Percentiles rank a stretch among this genome's conserved stretches.
These are phyloP conservation scores for Podaxis rugospora DNA, from an alignment of 768 basidiomycete genomes.

Conservation along the genomic window DNA sequence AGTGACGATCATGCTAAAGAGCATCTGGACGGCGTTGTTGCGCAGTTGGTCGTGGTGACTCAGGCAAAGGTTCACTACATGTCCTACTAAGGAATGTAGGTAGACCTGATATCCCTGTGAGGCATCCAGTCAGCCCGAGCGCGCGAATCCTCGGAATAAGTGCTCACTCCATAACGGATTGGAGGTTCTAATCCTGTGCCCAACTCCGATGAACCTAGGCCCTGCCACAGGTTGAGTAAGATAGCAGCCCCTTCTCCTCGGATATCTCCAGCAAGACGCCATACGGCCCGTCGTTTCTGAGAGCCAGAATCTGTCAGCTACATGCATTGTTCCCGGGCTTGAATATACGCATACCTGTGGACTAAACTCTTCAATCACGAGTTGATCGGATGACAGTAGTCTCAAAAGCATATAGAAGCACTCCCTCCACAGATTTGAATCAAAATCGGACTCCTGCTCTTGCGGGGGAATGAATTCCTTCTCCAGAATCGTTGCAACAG, in stretches of 20 bases:
- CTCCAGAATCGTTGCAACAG: conserved; percentile 72
- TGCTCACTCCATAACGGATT: conserved; percentile 67
- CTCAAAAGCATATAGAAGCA: conserved; percentile 79
- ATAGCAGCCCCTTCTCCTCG: conserved; percentile 87
- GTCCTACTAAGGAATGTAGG: conserved; percentile 80
- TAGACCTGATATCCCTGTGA: conserved; percentile 78
- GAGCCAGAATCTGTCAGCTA: neutral
- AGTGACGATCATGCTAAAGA: conserved; percentile 93
- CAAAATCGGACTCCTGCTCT: conserved; percentile 61
- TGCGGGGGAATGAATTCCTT: conserved; percentile 75
- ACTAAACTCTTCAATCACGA: conserved; percentile 92
- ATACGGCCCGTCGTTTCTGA: conserved; percentile 91
- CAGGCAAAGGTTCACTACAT: conserved; percentile 87
- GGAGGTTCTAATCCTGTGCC: conserved; percentile 45
- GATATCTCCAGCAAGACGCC: conserved; percentile 95
- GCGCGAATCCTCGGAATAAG: too few relatives aligned
- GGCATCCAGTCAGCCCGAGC: conserved; percentile 8
- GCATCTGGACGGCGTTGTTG: conserved; percentile 85
- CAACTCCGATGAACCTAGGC: conserved; percentile 74
- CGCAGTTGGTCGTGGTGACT: conserved; percentile 93
- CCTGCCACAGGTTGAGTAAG: conserved; percentile 78
- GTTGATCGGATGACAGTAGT: conserved; percentile 82
- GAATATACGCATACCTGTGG: conserved; percentile 62
- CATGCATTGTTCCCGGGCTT: neutral
- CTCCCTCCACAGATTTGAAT: conserved; percentile 75